phyloP scores from a whole-genome alignment of 2,329 filamentous ascomycete species.

The Fusarium euwallaceae region DNA sequence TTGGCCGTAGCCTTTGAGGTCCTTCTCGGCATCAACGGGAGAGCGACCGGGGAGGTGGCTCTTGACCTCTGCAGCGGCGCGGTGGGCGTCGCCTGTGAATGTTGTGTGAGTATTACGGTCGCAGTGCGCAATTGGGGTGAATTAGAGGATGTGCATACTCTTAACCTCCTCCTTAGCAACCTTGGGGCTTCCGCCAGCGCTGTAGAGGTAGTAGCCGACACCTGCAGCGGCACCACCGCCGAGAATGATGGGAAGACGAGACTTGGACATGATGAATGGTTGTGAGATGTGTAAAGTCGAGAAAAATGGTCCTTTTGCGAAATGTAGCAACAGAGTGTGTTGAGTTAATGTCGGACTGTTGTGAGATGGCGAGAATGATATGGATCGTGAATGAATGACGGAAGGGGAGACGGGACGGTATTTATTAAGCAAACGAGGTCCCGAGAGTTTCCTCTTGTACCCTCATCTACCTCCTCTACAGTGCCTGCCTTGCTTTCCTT shows the following conservation, averaged over 20 bases:
- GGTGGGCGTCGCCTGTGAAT: slow-evolving; percentile 79
- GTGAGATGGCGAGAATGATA: slow-evolving; percentile 9
- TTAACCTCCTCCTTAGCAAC: slow-evolving; percentile 89
- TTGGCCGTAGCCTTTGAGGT: slow-evolving; percentile 63
- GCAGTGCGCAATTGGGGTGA: background rate
- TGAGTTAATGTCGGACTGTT: background rate
- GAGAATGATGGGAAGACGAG: slow-evolving; percentile 63
- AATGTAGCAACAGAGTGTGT: background rate
- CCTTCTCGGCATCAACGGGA: slow-evolving; percentile 71
- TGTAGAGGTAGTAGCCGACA: slow-evolving; percentile 92
- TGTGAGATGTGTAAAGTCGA: background rate
- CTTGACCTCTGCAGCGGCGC: slow-evolving; percentile 75
- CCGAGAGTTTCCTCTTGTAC: slow-evolving; percentile 9
- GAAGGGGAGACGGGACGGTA: slow-evolving; percentile 32
- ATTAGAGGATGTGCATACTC: slow-evolving; percentile 66
- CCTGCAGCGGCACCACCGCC: slow-evolving; percentile 76
- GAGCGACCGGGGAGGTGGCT: slow-evolving; percentile 72
- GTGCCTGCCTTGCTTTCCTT: slow-evolving; percentile 21
- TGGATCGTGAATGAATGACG: slow-evolving; percentile 10
- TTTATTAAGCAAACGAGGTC: slow-evolving; percentile 27
- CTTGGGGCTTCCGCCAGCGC: slow-evolving; percentile 83
- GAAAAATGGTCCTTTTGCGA: background rate
- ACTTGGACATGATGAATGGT: slow-evolving; percentile 54
- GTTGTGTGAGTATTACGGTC: slow-evolving; percentile 27
- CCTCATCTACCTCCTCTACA: background rate